Evolutionary conservation across 257 asterid genomes (phyloP), one percentile per base, ranked within the genome.

Genomic region (Eustoma russellianum): DNA sequence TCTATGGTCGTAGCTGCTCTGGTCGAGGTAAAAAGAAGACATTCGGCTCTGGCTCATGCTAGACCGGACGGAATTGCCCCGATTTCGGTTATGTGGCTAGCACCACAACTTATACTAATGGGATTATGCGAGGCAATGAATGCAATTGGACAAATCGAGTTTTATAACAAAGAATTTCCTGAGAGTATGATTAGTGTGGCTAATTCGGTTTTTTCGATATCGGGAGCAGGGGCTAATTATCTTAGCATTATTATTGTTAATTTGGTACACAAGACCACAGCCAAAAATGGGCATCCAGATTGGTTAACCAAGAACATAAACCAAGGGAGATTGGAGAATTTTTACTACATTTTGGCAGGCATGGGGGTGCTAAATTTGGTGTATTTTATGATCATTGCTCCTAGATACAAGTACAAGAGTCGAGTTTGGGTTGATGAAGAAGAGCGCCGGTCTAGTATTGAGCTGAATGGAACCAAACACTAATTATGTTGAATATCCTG

Each of bases 61-160:
- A 30, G 67, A 0, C 63, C 70, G 0, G 67, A 46, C n/a, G 95
- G 95, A 0, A 15, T 64, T 0, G 83, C 81, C 1, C 94, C 94
- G 0, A 4, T 86, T 0, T 59, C 88, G 3, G 96, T 90, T 0
- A 55, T 90, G 55, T 86, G 94, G 93, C 74, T 90, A 3, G 91
- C 94, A 35, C 98, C 98, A 0, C 98, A 90, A 48, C 58, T 90
- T 24, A 75, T 90, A 4, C 72, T 90, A 17, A 83, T 86, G 96
- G 98, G 98, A 6, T 86, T 90, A 13, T 78, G 91, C 0, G 98
- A 90, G 61, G 96, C 96, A 2, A 83, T 86, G 13, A 83, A 79
- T 17, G 81, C 79, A 5, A 68, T 86, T 5, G 98, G 93, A 0
- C 98, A 90, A 41, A 81, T 86, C 4, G 96, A 90, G 71, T 78